Evolutionary conservation across 2,329 filamentous ascomycete species (phyloP), one percentile per base, ranked within the genome.

Genomic region (Ceratocystis alfenasii): DNA sequence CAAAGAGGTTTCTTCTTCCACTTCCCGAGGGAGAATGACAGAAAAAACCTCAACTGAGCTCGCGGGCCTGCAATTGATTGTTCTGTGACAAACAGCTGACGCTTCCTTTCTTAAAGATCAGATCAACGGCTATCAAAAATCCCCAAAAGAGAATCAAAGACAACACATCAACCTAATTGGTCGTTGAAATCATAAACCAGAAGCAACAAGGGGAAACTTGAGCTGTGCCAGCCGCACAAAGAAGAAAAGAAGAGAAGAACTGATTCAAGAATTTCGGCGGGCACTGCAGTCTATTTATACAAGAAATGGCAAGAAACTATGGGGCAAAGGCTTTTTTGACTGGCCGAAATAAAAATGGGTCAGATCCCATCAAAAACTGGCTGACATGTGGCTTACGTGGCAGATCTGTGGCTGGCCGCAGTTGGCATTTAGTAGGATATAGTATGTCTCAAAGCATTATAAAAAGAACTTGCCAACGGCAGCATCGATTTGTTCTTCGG

Each of bases 21-120:
- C n/a, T 25, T n/a, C 28, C 20, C 44, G 41, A 62, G 44, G 28
- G 55, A 50, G 57, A 44, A 6, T 15, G 33, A 10, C 7, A 12
- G 12, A 33, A 25, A 48, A 30, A 33, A 30, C n/a, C 55, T 62
- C 62, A 63, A 68, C 17, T 62, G 66, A 68, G 66, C 66, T 68
- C 64, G 66, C 66, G 66, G 66, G 66, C 66, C 66, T 68, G 66
- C 66, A 68, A 68, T 68, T 68, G 66, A 68, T 68, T 68, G 41
- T 65, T 68, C 66, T 68, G 66, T 68, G 66, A 68, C 66, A 68
- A 63, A 64, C 66, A 68, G 66, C 63, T 65, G 66, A 68, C 66
- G 66, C 66, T 68, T 68, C 66, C 62, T 64, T 67, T 65, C 22
- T 46, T 59, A 63, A 65, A 64, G 53, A 59, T 17, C 53, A 33